Evolutionary conservation across 2,329 filamentous ascomycete species (phyloP), one percentile per base, ranked within the genome.

Genomic region (Lachnellula occidentalis): DNA sequence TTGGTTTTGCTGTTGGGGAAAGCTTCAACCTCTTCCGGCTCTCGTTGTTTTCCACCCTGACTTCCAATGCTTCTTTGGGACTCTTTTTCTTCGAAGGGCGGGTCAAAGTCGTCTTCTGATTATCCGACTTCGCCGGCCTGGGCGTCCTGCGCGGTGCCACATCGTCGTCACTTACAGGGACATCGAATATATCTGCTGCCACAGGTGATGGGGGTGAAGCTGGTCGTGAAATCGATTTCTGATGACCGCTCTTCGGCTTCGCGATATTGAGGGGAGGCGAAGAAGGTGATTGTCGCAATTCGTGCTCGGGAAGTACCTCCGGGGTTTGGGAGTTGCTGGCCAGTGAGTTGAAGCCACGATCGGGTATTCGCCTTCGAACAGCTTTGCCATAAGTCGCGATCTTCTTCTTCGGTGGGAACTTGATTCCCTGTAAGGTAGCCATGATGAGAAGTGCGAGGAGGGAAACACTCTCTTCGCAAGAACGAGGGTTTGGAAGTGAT

Each of bases 351-450:
- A 66, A 64, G 51, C 37, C 58, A 39, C 65, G 63, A 5, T 66
- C 63, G 6, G 66, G 64, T 47, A 69, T 59, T 19, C 64, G 62
- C 51, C 58, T 65, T 27, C 66, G 59, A 11, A 55, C 58, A 31
- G 65, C 48, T 53, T 69, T 70, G 1, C 68, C 68, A 58, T 70
- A 70, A 5, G 68, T 70, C 7, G 62, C 56, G 31, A 68, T 57
- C 37, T 59, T 61, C 55, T 67, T 70, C 57, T 67, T 70, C 48
- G 66, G 62, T 45, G 64, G 58, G 12, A 50, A 39, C 7, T 34
- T 53, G 6, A 50, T 45, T 43, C 65, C 62, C 24, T 66, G 58
- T 47, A 64, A 50, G 5, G 66, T 58, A 19, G 66, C 63, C 67
- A 70, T 67, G n/a, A 14, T 57, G 45, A 45, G 47, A 31, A 50